Conservation (phyloP, 345 rosid genomes). For the Populus davidiana region DNA sequence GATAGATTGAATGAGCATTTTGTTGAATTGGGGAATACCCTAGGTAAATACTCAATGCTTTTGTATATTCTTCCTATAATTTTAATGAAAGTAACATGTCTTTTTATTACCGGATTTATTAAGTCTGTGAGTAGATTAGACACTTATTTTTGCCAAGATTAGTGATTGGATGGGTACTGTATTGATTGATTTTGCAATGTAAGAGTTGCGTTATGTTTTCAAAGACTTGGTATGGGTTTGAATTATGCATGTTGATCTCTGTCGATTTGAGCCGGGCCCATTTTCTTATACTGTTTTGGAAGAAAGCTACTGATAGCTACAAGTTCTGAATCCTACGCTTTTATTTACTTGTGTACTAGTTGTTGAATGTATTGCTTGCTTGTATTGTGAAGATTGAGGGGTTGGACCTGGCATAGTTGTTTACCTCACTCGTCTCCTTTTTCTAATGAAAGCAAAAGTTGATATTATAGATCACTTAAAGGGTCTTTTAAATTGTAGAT, state of each 20-base stretch:
- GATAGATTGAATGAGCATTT: constrained; percentile 86
- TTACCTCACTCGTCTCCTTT: not conserved
- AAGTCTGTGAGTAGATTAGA: not conserved
- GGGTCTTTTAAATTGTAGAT: not conserved
- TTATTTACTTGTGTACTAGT: not conserved
- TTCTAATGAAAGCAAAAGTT: not conserved
- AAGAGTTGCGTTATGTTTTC: too few species aligned
- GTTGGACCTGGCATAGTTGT: not conserved
- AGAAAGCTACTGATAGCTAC: not conserved
- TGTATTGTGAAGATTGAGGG: not conserved
- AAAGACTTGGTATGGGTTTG: not conserved
- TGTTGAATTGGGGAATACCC: constrained; percentile 63
- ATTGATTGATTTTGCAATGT: too few species aligned
- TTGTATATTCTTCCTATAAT: not conserved
- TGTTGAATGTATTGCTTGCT: not conserved
- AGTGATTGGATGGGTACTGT: too few species aligned
- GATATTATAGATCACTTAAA: not conserved
- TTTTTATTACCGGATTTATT: not conserved
- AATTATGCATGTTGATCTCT: not conserved
- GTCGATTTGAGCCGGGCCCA: not conserved
- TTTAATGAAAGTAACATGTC: not conserved
- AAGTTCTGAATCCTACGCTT: not conserved
- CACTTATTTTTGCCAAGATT: too few species aligned
- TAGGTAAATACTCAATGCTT: constrained; percentile 44
- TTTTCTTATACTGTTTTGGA: not conserved